phyloP scores from a whole-genome alignment of 2,329 filamentous ascomycete species.

The Zasmidium angulare region DNA sequence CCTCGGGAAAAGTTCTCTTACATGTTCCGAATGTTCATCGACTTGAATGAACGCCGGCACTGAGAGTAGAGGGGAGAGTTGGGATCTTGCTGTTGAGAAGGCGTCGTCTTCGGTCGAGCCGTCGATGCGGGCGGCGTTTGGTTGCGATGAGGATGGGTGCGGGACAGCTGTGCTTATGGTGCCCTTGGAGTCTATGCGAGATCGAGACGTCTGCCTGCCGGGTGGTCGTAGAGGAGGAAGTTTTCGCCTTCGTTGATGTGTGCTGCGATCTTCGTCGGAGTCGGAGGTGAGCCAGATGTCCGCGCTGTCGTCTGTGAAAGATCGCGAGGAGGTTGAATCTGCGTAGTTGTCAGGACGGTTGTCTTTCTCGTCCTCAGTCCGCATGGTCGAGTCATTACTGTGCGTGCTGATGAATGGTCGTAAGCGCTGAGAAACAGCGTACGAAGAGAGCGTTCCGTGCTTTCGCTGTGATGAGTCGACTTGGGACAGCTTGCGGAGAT shows the following conservation, averaged over 20 bases:
- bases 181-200: constrained; percentile 13
- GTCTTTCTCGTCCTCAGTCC: constrained; percentile 6
- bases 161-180: constrained; percentile 19
- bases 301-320: constrained; percentile 17
- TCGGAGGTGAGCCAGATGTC: constrained; percentile 36
- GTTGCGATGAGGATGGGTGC: background rate
- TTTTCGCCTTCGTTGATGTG: constrained; percentile 4
- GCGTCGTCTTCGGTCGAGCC: constrained; percentile 24
- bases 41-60: no score
- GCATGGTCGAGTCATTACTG: background rate
- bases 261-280: constrained; percentile 18
- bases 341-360: constrained; percentile 8
- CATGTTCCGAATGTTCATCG: constrained; percentile 27
- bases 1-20: constrained; percentile 31
- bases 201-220: constrained; percentile 25
- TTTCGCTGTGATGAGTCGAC: constrained; percentile 1
- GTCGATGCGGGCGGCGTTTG: constrained; percentile 1
- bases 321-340: constrained; percentile 10
- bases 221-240: constrained; percentile 13
- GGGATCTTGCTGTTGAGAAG: constrained; percentile 16
- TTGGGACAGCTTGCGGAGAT: constrained; percentile 23
- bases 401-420: background rate
- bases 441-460: constrained; percentile 12
- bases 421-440: constrained; percentile 1
- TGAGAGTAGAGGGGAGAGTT: constrained; percentile 23